phyloP scores from a whole-genome alignment of 2,329 filamentous ascomycete species.

The Chaetomiaceae sp. region DNA sequence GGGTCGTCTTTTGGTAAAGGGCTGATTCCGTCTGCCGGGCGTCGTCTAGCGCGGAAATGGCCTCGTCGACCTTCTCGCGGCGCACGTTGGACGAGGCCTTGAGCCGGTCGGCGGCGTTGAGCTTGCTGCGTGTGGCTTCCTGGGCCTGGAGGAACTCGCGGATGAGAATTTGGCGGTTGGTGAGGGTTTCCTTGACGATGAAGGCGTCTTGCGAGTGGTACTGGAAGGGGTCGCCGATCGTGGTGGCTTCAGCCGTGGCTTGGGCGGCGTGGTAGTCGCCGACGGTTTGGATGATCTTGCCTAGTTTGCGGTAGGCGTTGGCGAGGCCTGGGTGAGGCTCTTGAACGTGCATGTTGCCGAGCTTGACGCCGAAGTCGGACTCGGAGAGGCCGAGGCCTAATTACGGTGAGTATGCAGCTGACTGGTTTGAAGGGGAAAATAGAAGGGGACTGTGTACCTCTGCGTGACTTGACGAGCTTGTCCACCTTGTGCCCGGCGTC shows the following conservation, averaged over 20 bases:
- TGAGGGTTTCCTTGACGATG: conserved; percentile 96
- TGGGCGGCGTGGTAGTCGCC: conserved; percentile 96
- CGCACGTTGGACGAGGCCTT: conserved; percentile 83
- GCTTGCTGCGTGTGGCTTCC: conserved; percentile 74
- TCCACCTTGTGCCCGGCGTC: conserved; percentile 97
- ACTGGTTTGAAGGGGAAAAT: conserved; percentile 30
- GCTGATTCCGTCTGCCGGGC: conserved; percentile 77
- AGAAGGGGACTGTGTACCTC: conserved; percentile 57
- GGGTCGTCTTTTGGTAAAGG: conserved; percentile 77
- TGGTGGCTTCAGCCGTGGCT: conserved; percentile 93
- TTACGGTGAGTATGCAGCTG: neutral
- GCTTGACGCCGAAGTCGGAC: conserved; percentile 87
- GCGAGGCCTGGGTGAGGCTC: conserved; percentile 84
- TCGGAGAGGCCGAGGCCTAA: conserved; percentile 85
- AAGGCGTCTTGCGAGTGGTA: conserved; percentile 96
- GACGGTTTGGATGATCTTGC: conserved; percentile 86
- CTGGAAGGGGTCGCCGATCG: conserved; percentile 85
- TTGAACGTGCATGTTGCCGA: conserved; percentile 80
- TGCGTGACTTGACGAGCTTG: conserved; percentile 82
- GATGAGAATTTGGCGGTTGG: conserved; percentile 93
- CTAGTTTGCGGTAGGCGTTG: conserved; percentile 90
- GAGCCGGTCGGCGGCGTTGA: conserved; percentile 81
- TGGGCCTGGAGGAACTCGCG: conserved; percentile 91
- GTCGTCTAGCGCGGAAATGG: conserved; percentile 85
- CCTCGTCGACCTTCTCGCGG: conserved; percentile 94